Evolutionary conservation across 2,329 filamentous ascomycete species (phyloP).

Genomic region (Proliferodiscus dingleyae): DNA sequence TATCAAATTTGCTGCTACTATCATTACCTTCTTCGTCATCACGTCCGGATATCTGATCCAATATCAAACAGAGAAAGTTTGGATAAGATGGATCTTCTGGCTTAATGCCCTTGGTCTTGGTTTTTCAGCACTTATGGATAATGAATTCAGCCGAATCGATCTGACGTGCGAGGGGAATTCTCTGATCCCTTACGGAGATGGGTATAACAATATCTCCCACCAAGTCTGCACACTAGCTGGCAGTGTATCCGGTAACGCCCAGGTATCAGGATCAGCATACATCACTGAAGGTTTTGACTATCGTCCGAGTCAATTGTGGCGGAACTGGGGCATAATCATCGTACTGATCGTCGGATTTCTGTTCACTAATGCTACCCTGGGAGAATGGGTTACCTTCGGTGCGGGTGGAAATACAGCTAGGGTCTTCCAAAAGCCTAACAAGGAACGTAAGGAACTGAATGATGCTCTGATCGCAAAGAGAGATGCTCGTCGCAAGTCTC

Average conservation of each 20-base stretch:
- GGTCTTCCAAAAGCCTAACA: constrained; percentile 67
- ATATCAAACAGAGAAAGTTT: constrained; percentile 67
- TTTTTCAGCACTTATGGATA: constrained; percentile 78
- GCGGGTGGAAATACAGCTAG: constrained; percentile 78
- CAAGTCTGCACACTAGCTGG: constrained; percentile 80
- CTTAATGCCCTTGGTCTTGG: constrained; percentile 69
- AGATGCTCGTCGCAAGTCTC: constrained; percentile 45
- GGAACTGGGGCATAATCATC: constrained; percentile 78
- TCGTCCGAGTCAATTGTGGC: constrained; percentile 63
- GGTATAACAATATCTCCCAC: constrained; percentile 65
- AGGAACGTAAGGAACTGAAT: constrained; percentile 63
- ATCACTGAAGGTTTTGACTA: constrained; percentile 66
- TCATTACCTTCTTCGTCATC: constrained; percentile 77
- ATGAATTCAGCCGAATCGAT: constrained; percentile 69
- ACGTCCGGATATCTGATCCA: constrained; percentile 83
- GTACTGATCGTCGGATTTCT: constrained; percentile 73
- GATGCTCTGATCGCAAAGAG: constrained; percentile 55
- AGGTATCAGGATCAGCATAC: constrained; percentile 64
- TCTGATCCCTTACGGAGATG: constrained; percentile 65
- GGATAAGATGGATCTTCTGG: constrained; percentile 77
- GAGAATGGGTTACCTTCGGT: constrained; percentile 73
- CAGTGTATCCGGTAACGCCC: constrained; percentile 57
- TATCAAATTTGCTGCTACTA: constrained; percentile 73
- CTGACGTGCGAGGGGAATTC: constrained; percentile 65
- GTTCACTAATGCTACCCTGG: constrained; percentile 67